A percentile compares a stretch with the other conserved stretches of the same genome.
Evolutionary conservation across 257 asterid genomes (phyloP).

Genomic region (Solanum peruvianum): DNA sequence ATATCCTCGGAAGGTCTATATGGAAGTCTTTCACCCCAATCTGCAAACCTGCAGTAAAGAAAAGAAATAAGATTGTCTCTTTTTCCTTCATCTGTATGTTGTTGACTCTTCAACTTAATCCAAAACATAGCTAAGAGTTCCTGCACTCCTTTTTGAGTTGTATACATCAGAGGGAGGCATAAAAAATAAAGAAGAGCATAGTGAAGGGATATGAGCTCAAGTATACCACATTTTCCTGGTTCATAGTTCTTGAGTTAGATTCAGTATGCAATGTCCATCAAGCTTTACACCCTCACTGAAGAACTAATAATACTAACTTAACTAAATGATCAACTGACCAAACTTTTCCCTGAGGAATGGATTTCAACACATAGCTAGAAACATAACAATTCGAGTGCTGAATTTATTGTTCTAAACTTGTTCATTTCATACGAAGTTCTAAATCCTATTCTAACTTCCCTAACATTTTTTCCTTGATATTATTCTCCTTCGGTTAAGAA

Average conservation of each 20-base stretch:
- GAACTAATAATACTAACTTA: neutral
- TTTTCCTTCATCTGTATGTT: neutral
- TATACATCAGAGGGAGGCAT: neutral
- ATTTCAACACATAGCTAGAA: neutral
- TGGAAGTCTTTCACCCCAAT: constrained; percentile 88
- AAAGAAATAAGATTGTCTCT: neutral
- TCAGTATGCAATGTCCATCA: neutral
- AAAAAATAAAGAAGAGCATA: neutral
- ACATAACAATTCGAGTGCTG: neutral
- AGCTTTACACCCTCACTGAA: neutral
- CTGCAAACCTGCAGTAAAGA: constrained; percentile 51
- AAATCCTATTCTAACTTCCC: neutral
- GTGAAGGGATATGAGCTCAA: neutral
- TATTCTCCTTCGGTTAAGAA: neutral
- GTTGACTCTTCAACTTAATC: neutral
- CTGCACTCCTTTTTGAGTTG: neutral
- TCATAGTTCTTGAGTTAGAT: neutral
- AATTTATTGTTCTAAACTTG: neutral
- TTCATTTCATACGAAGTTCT: neutral
- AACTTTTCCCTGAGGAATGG: neutral
- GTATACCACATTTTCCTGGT: neutral
- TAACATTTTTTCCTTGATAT: neutral
- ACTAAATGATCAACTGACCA: neutral
- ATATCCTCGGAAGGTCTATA: constrained; percentile 81
- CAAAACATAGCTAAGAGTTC: neutral